These are phyloP conservation scores for Datisca glomerata DNA, from an alignment of 306 rosid genomes.

Conservation along the genomic window DNA sequence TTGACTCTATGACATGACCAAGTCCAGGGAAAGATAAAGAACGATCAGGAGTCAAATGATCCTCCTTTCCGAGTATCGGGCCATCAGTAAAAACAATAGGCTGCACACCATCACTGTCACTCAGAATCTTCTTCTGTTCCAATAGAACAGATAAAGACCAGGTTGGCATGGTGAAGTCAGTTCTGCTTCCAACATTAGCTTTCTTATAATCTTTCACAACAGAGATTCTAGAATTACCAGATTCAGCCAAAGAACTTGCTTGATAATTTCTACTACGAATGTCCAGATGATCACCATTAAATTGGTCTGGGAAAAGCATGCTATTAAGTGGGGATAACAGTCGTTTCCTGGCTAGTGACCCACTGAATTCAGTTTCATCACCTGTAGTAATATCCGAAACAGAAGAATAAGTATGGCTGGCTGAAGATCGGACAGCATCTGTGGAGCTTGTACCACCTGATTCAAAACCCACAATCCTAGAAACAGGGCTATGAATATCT, in stretches of 20 bases:
- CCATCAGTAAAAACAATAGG: conserved; percentile 35
- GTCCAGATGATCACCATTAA: conserved; percentile 59
- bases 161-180: conserved; percentile 24
- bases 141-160: conserved; percentile 41
- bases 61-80: conserved; percentile 36
- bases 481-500: conserved; percentile 48
- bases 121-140: conserved; percentile 26
- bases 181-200: conserved; percentile 67
- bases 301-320: conserved; percentile 60
- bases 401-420: conserved; percentile 22
- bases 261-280: conserved; percentile 36
- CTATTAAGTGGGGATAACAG: conserved; percentile 70
- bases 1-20: conserved; percentile 28
- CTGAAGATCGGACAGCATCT: conserved; percentile 21
- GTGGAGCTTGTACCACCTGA: conserved; percentile 38
- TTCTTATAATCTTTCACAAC: conserved; percentile 62
- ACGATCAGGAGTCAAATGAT: conserved; percentile 18
- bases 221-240: conserved; percentile 22
- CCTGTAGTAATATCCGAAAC: conserved; percentile 16
- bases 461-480: conserved; percentile 86
- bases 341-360: conserved; percentile 69
- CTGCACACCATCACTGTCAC: conserved; percentile 13
- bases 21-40: conserved; percentile 23
- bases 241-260: conserved; percentile 16
- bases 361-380: conserved; percentile 34